phyloP scores from a whole-genome alignment of 148 eudicot genomes.

The Spergularia bocconei region DNA sequence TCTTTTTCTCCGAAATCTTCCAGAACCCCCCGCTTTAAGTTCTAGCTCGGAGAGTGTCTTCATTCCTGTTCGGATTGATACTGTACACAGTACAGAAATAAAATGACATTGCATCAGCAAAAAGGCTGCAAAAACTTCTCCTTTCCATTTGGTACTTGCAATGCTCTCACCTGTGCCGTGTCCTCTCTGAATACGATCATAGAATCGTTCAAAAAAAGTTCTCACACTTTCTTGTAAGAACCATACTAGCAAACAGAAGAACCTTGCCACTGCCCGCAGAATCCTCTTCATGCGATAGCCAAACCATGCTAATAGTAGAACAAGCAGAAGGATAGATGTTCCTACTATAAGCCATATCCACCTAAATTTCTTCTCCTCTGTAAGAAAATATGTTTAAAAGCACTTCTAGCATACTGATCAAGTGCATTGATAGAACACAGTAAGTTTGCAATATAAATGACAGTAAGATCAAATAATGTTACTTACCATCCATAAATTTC shows the following conservation, averaged over 20 bases:
- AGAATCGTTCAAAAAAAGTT: background rate
- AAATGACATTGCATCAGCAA: background rate
- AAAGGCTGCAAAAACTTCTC: background rate
- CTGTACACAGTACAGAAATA: background rate
- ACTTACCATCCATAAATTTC: background rate
- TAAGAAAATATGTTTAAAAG: background rate
- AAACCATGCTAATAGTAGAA: conserved; percentile 17
- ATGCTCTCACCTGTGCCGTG: conserved; percentile 11
- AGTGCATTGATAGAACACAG: background rate
- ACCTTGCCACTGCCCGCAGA: conserved; percentile 11
- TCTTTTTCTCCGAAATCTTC: conserved; percentile 16
- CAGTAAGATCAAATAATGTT: background rate
- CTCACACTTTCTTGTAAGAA: conserved; percentile 1
- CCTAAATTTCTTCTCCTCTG: background rate
- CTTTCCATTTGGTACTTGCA: background rate
- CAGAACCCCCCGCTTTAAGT: conserved; percentile 9
- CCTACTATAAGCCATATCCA: conserved; percentile 26
- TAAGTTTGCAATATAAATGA: background rate
- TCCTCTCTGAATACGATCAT: conserved; percentile 10
- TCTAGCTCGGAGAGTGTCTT: conserved; percentile 18
- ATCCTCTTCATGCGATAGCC: conserved; percentile 16
- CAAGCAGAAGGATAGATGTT: conserved; percentile 10
- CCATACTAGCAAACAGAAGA: conserved; percentile 2
- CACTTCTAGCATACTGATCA: background rate
- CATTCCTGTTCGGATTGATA: conserved; percentile 11